Base-by-base conservation (phyloP, 2,329 filamentous ascomycete genomes). In the Aspergillus unguis region DNA sequence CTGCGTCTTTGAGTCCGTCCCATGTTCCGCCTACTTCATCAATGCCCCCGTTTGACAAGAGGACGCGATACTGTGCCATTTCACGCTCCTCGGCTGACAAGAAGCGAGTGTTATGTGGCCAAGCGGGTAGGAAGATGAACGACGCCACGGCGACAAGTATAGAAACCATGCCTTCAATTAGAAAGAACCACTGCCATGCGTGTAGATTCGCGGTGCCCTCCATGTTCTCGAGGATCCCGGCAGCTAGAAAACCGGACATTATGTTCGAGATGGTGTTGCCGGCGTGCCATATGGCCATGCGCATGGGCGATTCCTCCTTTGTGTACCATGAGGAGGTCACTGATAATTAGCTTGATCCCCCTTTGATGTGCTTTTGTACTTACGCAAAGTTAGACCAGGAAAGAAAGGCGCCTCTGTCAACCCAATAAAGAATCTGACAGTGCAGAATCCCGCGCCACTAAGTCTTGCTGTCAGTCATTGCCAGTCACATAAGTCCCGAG, bases 311-410 rank as follows among this genome's bases (percentile, higher is more conserved):
- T 26, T 54, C 52, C 7, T 54, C 42, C 7, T 43, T 38, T 4
- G 52, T 54, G 23, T 54, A 54, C 52, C 52, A 54, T 25, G 52
- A 54, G 10, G 47, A 50, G 6, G 52, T 54, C 25, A 54, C 43
- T 45, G 31, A 23, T 10, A 23, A 23, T 40, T 9, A 40, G 37
- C 37, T 40, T 23, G 10, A 23, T 17, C 17, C 17, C 17, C 17
- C 17, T 17, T 17, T 17, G 17, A 17, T 17, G 17, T 17, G 17
- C 17, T 17, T 17, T 27, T 23, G 10, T 28, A 10, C 40, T 11
- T 45, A 36, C 43, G 25, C 6, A 54, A 11, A n/a, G 52, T 47
- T 2, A 54, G 35, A 8, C 36, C 52, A 17, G 52, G 52, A 6
- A 54, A 31, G 25, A 54, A 54, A 5, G 52, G 52, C 1, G 44